Evolutionary conservation across 805 yeast species (phyloP).

Genomic region (Ogataea nitratoaversa): DNA sequence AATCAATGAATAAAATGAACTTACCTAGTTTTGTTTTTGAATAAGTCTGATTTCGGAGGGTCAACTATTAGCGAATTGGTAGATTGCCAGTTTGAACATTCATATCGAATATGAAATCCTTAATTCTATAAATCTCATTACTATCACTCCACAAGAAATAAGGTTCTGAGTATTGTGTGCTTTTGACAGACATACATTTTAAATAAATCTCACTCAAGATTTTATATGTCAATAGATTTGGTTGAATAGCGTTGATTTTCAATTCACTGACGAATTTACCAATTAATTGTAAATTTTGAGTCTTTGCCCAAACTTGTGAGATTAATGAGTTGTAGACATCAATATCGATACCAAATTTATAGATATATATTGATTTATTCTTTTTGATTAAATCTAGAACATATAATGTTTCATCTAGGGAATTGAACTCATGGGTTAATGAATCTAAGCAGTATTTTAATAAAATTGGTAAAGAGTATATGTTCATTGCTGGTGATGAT

Average conservation of each 20-base stretch:
- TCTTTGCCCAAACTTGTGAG: constrained; percentile 24
- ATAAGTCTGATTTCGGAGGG: too few relatives aligned
- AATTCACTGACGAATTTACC: constrained; percentile 26
- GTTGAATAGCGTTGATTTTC: constrained; percentile 27
- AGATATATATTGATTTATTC: constrained; percentile 27
- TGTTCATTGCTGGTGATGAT: constrained; percentile 18
- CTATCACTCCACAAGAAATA: constrained; percentile 28
- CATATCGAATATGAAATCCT: constrained; percentile 15
- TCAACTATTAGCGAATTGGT: too few relatives aligned
- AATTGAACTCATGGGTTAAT: constrained; percentile 28
- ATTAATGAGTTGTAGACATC: constrained; percentile 28
- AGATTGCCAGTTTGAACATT: background rate
- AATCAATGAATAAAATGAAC: too few relatives aligned
- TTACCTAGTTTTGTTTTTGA: too few relatives aligned
- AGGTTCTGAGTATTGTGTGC: constrained; percentile 19
- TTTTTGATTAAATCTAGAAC: constrained; percentile 23
- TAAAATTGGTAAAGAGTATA: constrained; percentile 25
- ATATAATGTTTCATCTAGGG: constrained; percentile 21
- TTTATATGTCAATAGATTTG: constrained; percentile 26
- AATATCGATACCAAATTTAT: constrained; percentile 28
- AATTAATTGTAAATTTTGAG: constrained; percentile 24
- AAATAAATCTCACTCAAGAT: constrained; percentile 24
- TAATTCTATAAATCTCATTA: constrained; percentile 22
- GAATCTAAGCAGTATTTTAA: constrained; percentile 26
- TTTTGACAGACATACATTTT: constrained; percentile 26